Percentiles rank a stretch among this genome's conserved stretches.
These are phyloP conservation scores for Taiozyma sp. DNA, from an alignment of 1,139 yeast genomes.

Conservation along the genomic window DNA sequence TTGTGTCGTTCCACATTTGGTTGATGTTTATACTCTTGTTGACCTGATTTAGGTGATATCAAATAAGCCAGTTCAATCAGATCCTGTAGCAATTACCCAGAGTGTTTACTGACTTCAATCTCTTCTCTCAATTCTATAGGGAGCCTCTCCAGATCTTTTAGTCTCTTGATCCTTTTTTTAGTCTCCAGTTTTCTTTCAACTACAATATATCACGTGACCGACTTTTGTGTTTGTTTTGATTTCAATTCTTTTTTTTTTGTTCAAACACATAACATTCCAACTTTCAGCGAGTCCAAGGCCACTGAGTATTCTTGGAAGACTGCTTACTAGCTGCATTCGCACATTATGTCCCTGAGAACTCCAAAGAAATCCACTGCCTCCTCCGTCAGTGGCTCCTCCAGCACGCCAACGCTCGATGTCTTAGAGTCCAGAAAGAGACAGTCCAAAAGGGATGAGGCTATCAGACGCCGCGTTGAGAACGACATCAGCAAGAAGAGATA, in stretches of 20 bases:
- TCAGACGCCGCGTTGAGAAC: conserved; percentile 69
- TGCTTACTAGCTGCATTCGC: background rate
- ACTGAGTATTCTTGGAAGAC: background rate
- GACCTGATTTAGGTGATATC: no score
- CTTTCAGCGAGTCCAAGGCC: background rate
- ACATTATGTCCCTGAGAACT: conserved; percentile 17
- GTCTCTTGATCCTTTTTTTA: no score
- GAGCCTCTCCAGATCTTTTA: no score
- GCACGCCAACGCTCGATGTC: conserved; percentile 4
- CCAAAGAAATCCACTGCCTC: conserved; percentile 20
- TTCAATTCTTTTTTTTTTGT: background rate
- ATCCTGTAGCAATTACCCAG: no score
- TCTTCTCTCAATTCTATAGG: no score
- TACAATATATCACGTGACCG: background rate
- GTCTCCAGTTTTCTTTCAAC: background rate
- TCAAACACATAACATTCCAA: background rate
- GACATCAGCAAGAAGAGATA: conserved; percentile 64
- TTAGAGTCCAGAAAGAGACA: conserved; percentile 60
- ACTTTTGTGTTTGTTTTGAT: background rate
- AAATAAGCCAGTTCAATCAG: no score
- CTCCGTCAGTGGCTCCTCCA: conserved; percentile 10
- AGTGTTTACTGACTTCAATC: no score
- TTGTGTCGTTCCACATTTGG: no score
- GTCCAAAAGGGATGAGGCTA: conserved; percentile 73
- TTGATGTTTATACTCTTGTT: no score